Conservation (phyloP, 768 basidiomycete genomes). For the Paxillus involutus region DNA sequence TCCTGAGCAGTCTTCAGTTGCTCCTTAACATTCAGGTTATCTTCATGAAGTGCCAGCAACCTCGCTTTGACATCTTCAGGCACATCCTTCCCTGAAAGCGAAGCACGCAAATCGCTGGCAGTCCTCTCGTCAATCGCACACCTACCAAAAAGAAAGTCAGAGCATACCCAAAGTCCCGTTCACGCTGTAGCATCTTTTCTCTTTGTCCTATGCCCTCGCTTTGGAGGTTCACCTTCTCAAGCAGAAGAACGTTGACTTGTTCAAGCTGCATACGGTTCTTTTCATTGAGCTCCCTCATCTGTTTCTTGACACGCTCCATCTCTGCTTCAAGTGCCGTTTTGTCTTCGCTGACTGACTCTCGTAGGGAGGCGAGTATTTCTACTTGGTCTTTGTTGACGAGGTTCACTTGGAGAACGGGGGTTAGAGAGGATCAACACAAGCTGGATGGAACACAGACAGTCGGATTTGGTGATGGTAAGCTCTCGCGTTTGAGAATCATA, state of each 20-base stretch:
- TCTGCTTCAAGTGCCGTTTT: conserved; percentile 75
- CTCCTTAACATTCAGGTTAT: conserved; percentile 70
- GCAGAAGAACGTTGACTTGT: conserved; percentile 77
- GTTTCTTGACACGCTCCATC: conserved; percentile 57
- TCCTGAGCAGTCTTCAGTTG: conserved; percentile 69
- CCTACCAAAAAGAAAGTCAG: not conserved
- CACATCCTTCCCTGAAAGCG: conserved; percentile 73
- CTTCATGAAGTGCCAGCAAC: conserved; percentile 74
- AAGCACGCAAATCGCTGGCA: conserved; percentile 73
- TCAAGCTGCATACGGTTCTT: conserved; percentile 92
- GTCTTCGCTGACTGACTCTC: conserved; percentile 89
- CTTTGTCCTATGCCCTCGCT: conserved; percentile 88
- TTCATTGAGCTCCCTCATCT: conserved; percentile 70
- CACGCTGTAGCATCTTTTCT: conserved; percentile 83
- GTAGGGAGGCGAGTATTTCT: conserved; percentile 81
- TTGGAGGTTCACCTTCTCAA: conserved; percentile 91
- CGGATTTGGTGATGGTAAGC: conserved; percentile 81
- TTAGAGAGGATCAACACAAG: conserved; percentile 1
- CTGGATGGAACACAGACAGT: conserved; percentile 51
- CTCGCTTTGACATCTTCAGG: conserved; percentile 82
- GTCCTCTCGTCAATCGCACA: conserved; percentile 1
- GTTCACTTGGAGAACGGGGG: conserved; percentile 53
- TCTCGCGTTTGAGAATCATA: conserved; percentile 63
- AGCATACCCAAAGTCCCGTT: conserved; percentile 78
- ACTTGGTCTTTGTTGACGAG: conserved; percentile 93